A percentile compares a stretch with the other conserved stretches of the same genome.
Evolutionary conservation across 2,329 filamentous ascomycete genomes (phyloP).

Genomic region (Zalaria obscura): DNA sequence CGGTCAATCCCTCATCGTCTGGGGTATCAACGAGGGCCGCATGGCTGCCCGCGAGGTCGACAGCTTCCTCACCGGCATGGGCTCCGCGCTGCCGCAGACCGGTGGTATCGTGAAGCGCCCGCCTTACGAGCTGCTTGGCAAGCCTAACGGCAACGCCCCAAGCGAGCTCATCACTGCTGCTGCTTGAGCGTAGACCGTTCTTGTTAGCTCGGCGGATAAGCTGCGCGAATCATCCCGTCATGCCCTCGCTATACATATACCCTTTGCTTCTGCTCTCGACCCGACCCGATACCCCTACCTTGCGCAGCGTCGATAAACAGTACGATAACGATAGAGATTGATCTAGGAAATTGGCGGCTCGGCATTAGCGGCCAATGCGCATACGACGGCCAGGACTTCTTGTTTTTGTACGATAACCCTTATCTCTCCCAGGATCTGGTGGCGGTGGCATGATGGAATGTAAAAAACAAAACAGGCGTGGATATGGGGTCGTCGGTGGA

Average conservation of each 20-base stretch:
- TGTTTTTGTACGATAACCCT: background rate
- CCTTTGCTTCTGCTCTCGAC: background rate
- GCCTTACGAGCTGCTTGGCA: constrained; percentile 52
- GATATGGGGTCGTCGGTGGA: background rate
- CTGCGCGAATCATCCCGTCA: background rate
- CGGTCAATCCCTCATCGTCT: constrained; percentile 91
- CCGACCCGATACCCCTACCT: background rate
- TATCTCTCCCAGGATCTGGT: background rate
- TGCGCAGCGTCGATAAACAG: background rate
- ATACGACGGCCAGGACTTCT: background rate
- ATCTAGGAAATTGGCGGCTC: background rate
- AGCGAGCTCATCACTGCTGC: constrained; percentile 23
- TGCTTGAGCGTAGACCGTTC: constrained; percentile 9
- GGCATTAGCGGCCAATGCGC: too few relatives aligned
- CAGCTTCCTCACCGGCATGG: constrained; percentile 61
- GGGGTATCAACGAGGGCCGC: constrained; percentile 96
- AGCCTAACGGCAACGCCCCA: constrained; percentile 20
- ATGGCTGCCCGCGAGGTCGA: constrained; percentile 88
- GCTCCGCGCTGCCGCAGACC: constrained; percentile 71
- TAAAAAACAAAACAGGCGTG: background rate
- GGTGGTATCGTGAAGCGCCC: constrained; percentile 82
- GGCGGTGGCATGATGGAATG: background rate
- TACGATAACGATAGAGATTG: background rate
- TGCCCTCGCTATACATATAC: background rate
- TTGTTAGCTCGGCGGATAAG: background rate